These are phyloP conservation scores for Murraya koenigii DNA, from an alignment of 345 rosid species.

Conservation along the genomic window DNA sequence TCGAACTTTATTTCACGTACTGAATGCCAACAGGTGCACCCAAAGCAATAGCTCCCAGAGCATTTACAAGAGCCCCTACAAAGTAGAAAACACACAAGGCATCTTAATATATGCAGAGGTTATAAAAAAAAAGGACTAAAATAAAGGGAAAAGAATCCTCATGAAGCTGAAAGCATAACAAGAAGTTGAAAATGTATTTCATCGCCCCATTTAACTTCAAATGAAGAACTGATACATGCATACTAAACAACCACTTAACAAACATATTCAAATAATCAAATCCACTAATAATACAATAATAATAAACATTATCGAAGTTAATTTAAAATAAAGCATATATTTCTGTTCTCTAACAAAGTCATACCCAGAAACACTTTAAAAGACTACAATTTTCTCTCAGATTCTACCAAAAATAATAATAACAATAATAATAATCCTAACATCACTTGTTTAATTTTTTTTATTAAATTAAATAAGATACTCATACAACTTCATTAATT, in stretches of 20 bases:
- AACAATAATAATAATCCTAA: too few species aligned
- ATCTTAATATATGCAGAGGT: background rate
- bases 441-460: background rate
- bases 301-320: too few species aligned
- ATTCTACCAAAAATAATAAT: background rate
- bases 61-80: constrained; percentile 72
- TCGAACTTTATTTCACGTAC: constrained; percentile 41
- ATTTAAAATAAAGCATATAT: too few species aligned
- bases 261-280: background rate
- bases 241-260: background rate
- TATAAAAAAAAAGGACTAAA: too few species aligned
- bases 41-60: constrained; percentile 74
- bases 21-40: constrained; percentile 79
- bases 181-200: background rate
- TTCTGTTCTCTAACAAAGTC: background rate
- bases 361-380: background rate
- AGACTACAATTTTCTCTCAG: background rate
- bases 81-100: background rate
- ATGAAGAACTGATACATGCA: background rate
- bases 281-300: background rate
- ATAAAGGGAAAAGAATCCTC: background rate
- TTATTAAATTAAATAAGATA: too few species aligned
- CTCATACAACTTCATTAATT: background rate
- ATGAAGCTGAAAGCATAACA: background rate
- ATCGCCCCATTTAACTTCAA: background rate